Conservation (phyloP, 1,284 basidiomycete genomes). For the Sporisorium reilianum region DNA sequence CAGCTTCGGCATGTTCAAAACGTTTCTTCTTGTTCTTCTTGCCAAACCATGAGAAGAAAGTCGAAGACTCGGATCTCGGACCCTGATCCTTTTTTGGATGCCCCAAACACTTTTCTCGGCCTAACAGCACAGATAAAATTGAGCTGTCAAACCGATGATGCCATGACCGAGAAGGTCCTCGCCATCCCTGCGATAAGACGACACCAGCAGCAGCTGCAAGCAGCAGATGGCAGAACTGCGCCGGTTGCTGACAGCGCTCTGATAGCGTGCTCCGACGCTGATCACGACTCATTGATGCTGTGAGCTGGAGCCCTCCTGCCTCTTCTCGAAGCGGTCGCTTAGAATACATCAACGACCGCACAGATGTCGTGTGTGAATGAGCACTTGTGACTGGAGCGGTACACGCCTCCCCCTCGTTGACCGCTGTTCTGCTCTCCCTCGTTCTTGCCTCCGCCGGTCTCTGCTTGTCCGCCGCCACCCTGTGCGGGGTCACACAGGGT, state of each 20-base stretch:
- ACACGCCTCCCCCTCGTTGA: constrained; percentile 8
- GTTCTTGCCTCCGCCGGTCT: constrained; percentile 10
- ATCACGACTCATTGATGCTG: constrained; percentile 17
- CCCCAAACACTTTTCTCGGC: too few species aligned
- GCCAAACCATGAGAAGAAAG: constrained; percentile 35
- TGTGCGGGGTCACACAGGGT: constrained; percentile 11
- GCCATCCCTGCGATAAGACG: constrained; percentile 35
- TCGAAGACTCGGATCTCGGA: constrained; percentile 35
- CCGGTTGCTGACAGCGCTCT: constrained; percentile 2
- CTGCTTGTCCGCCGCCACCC: not conserved
- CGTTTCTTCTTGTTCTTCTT: constrained; percentile 6
- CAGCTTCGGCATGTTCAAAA: not conserved
- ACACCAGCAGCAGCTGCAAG: not conserved
- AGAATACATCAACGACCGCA: constrained; percentile 8
- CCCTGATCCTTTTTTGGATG: not conserved
- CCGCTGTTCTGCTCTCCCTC: not conserved
- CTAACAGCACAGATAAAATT: not conserved
- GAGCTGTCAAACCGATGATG: constrained; percentile 19
- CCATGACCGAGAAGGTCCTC: constrained; percentile 45
- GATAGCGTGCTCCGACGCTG: constrained; percentile 20
- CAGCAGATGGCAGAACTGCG: constrained; percentile 11
- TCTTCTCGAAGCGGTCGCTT: not conserved
- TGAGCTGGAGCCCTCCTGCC: not conserved
- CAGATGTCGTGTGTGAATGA: constrained; percentile 48
- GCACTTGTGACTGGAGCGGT: constrained; percentile 32